These are phyloP conservation scores for Mycena metata DNA, from an alignment of 768 basidiomycete genomes.

Conservation along the genomic window DNA sequence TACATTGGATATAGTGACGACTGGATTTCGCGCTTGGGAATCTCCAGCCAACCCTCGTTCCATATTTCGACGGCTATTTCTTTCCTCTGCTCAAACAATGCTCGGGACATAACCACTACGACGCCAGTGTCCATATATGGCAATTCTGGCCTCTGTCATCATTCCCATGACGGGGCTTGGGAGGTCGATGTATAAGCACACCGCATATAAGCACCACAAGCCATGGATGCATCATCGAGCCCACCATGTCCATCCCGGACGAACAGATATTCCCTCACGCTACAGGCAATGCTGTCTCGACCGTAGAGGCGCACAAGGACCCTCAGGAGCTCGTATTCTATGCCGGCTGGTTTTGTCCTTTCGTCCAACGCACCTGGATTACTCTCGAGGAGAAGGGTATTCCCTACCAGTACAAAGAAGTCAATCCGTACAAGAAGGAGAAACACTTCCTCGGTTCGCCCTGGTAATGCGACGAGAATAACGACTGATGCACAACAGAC, in stretches of 20 bases:
- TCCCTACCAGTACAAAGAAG: slow-evolving; percentile 76
- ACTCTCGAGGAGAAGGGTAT: slow-evolving; percentile 75
- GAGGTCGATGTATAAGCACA: slow-evolving; percentile 23
- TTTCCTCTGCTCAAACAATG: no score
- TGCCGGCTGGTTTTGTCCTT: slow-evolving; percentile 75
- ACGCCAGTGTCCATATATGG: slow-evolving; percentile 3
- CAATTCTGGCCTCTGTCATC: not conserved
- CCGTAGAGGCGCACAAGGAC: slow-evolving; percentile 65
- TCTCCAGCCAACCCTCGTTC: no score
- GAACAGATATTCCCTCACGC: slow-evolving; percentile 67
- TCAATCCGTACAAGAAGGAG: slow-evolving; percentile 80
- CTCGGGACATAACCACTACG: no score
- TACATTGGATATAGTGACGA: no score
- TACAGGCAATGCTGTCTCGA: slow-evolving; percentile 66
- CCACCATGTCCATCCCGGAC: slow-evolving; percentile 23
- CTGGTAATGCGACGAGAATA: not conserved
- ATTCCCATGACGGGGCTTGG: not conserved
- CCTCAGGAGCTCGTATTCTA: slow-evolving; percentile 71
- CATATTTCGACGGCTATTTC: no score
- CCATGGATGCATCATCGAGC: not conserved
- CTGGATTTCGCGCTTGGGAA: no score
- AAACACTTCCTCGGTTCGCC: slow-evolving; percentile 63
- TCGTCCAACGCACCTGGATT: slow-evolving; percentile 75
- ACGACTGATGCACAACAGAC: slow-evolving; percentile 37
- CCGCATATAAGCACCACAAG: not conserved